Conservation (phyloP, 192 early-diverging fungal species). For the Oehlia diaphana region DNA sequence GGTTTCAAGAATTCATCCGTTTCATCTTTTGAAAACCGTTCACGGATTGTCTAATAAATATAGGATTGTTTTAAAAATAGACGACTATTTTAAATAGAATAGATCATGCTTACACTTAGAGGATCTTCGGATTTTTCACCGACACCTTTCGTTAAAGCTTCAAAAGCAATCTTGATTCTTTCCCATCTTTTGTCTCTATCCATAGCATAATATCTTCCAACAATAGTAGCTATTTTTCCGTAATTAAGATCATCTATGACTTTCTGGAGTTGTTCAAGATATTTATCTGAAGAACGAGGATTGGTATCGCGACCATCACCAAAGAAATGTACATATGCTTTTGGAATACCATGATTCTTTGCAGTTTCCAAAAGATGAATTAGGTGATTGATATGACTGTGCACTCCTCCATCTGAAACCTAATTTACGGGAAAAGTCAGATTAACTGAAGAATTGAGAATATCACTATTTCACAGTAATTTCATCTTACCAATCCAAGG, state of each 20-base stretch:
- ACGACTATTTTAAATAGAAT: not conserved
- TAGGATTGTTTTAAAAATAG: not conserved
- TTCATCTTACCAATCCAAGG: constrained; percentile 70
- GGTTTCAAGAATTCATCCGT: constrained; percentile 99
- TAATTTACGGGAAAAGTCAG: constrained; percentile 15
- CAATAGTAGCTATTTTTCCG: constrained; percentile 89
- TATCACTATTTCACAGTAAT: not conserved
- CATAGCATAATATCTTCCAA: constrained; percentile 99
- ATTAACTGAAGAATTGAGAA: not conserved
- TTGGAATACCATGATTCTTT: constrained; percentile 79
- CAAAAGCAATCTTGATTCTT: constrained; percentile 91
- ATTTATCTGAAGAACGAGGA: constrained; percentile 82
- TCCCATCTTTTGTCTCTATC: constrained; percentile 99
- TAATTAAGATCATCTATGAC: constrained; percentile 66
- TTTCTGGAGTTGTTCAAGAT: constrained; percentile 74
- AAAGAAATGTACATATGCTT: constrained; percentile 93
- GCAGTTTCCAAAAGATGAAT: constrained; percentile 80
- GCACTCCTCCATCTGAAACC: constrained; percentile 97
- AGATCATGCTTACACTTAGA: constrained; percentile 44
- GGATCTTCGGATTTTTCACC: constrained; percentile 73
- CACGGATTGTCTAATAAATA: constrained; percentile 65
- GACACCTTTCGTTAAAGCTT: constrained; percentile 76
- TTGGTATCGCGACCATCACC: constrained; percentile 98
- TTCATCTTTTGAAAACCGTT: constrained; percentile 81
- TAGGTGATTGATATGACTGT: constrained; percentile 93